Evolutionary conservation across 2,329 filamentous ascomycete genomes (phyloP).

Genomic region (Xylaria digitata): DNA sequence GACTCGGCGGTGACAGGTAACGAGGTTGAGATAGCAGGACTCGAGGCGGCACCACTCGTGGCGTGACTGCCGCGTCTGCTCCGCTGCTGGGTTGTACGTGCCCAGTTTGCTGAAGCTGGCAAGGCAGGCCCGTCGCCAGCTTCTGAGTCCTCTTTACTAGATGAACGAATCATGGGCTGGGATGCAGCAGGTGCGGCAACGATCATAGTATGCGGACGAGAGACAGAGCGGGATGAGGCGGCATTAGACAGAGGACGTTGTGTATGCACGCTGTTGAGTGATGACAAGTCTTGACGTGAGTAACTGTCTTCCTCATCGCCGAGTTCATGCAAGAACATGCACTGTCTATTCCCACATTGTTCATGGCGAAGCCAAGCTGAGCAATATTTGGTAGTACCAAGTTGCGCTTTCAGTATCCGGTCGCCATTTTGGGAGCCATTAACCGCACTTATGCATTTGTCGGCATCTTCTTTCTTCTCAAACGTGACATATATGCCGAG

Average conservation of each 20-base stretch:
- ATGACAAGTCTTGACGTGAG: conserved; percentile 91
- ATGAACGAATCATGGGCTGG: conserved; percentile 77
- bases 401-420: conserved; percentile 79
- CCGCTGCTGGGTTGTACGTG: conserved; percentile 73
- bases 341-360: conserved; percentile 92
- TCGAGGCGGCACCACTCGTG: conserved; percentile 83
- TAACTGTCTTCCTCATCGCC: conserved; percentile 99
- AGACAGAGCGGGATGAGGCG: conserved; percentile 61
- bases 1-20: conserved; percentile 65
- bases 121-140: conserved; percentile 88
- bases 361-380: conserved; percentile 96
- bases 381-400: conserved; percentile 97
- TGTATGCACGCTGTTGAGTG: conserved; percentile 89
- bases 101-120: conserved; percentile 94
- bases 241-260: conserved; percentile 72
- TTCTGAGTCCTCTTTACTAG: conserved; percentile 81
- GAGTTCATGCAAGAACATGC: conserved; percentile 97
- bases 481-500: conserved; percentile 99
- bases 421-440: conserved; percentile 94
- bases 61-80: conserved; percentile 82
- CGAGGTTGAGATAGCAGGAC: conserved; percentile 76
- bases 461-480: conserved; percentile 88
- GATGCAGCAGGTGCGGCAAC: conserved; percentile 56
- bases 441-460: conserved; percentile 88
- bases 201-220: conserved; percentile 62